A percentile compares a stretch with the other conserved stretches of the same genome.
Conservation (phyloP, 768 basidiomycete species). For the Boletus rufocinnamomeus region DNA sequence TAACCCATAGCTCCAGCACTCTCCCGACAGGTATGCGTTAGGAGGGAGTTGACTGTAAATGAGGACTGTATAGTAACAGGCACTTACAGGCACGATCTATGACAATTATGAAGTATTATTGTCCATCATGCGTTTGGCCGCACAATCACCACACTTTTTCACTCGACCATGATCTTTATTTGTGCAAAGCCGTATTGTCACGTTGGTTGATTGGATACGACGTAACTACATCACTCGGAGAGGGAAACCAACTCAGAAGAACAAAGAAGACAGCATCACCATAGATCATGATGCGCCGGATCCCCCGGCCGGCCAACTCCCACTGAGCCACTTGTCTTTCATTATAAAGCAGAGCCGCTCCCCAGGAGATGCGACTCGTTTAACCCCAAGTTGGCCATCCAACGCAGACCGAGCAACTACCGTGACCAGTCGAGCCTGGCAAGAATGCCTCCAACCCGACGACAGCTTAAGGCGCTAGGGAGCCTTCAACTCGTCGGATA, state of each 20-base stretch:
- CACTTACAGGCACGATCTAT: background rate
- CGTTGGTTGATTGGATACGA: constrained; percentile 10
- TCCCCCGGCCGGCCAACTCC: background rate
- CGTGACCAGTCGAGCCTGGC: background rate
- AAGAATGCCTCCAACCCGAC: constrained; percentile 27
- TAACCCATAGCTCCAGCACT: no score
- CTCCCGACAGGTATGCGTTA: no score
- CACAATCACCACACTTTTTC: background rate
- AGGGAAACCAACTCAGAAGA: background rate
- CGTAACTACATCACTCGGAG: background rate
- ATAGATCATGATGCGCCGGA: background rate
- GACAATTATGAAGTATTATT: background rate
- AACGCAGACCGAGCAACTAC: background rate
- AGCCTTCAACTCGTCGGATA: constrained; percentile 25
- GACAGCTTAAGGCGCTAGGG: constrained; percentile 19
- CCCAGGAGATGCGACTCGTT: background rate
- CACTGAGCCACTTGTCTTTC: background rate
- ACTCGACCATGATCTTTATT: background rate
- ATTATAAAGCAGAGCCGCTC: constrained; percentile 12
- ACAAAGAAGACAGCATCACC: constrained; percentile 6
- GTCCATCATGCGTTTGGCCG: no score
- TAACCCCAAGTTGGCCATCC: background rate
- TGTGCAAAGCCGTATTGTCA: constrained; percentile 17
- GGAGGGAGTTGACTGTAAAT: no score
- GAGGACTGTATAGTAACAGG: no score